phyloP scores from a whole-genome alignment of 371 early-diverging fungal species.

The Syncephalastrum sp. region DNA sequence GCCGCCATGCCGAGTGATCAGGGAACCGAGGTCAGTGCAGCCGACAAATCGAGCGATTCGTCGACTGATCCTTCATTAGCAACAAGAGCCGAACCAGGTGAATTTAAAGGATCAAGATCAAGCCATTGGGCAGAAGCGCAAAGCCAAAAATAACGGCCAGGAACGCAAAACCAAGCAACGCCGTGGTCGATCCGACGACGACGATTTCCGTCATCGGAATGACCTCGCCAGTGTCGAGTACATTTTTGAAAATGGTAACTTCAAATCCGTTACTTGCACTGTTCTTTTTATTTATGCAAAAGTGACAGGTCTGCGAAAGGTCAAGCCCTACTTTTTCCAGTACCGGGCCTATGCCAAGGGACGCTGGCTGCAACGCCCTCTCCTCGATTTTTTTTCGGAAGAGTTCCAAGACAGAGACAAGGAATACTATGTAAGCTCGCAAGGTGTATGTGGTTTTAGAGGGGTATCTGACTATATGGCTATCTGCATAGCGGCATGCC shows the following conservation, averaged over 20 bases:
- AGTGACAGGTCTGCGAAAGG: slow-evolving; percentile 66
- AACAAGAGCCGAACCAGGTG: not conserved
- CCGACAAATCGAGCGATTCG: no score
- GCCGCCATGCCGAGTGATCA: no score
- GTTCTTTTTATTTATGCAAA: not conserved
- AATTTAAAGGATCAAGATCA: not conserved
- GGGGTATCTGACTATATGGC: not conserved
- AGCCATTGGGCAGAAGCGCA: slow-evolving; percentile 13
- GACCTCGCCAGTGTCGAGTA: slow-evolving; percentile 40
- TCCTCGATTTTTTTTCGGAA: slow-evolving; percentile 74
- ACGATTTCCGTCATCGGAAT: slow-evolving; percentile 17
- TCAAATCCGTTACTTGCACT: not conserved
- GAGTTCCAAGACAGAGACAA: slow-evolving; percentile 87
- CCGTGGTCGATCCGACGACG: not conserved
- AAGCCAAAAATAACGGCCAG: slow-evolving; percentile 7
- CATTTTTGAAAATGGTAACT: slow-evolving; percentile 49
- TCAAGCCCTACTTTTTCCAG: slow-evolving; percentile 80
- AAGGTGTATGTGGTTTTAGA: no score
- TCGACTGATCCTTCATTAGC: no score
- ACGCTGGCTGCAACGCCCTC: slow-evolving; percentile 79
- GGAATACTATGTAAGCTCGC: slow-evolving; percentile 74
- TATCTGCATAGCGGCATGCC: slow-evolving; percentile 57
- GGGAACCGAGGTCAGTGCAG: no score
- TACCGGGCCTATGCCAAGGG: slow-evolving; percentile 87
- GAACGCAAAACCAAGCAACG: slow-evolving; percentile 12